A percentile compares a stretch with the other conserved stretches of the same genome.
phyloP scores from a whole-genome alignment of 2,329 filamentous ascomycete genomes.

The Macroventuria anomochaeta region DNA sequence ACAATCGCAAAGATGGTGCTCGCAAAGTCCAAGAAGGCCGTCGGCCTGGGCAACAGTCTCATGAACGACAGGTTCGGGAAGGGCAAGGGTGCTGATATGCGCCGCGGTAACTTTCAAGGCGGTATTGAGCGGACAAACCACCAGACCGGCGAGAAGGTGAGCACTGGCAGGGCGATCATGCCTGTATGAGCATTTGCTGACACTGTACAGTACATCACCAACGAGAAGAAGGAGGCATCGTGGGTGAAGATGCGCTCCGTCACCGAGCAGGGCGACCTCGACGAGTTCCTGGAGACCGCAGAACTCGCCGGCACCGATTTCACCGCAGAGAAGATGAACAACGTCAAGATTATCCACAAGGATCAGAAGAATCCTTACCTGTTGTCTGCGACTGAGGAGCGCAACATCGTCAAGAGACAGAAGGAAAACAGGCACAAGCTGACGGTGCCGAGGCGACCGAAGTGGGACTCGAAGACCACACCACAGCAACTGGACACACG shows the following conservation, averaged over 20 bases:
- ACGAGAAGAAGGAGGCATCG: slow-evolving; percentile 85
- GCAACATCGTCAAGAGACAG: slow-evolving; percentile 78
- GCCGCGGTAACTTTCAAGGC: slow-evolving; percentile 67
- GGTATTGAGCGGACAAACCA: slow-evolving; percentile 76
- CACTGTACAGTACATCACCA: slow-evolving; percentile 77
- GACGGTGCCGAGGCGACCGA: slow-evolving; percentile 86
- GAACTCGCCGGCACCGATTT: slow-evolving; percentile 98
- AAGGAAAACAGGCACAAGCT: slow-evolving; percentile 77
- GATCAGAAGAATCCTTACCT: slow-evolving; percentile 96
- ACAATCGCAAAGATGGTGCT: slow-evolving; percentile 65
- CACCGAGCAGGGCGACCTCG: slow-evolving; percentile 93
- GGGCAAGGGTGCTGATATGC: slow-evolving; percentile 83
- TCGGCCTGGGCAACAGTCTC: slow-evolving; percentile 93
- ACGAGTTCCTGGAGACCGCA: slow-evolving; percentile 95
- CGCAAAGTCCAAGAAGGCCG: slow-evolving; percentile 92
- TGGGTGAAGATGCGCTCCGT: slow-evolving; percentile 99
- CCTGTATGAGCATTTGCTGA: slow-evolving; percentile 28
- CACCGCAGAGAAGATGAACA: slow-evolving; percentile 98
- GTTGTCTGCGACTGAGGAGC: slow-evolving; percentile 83
- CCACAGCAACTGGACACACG: slow-evolving; percentile 77
- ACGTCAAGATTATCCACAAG: slow-evolving; percentile 96
- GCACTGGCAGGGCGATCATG: slow-evolving; percentile 14
- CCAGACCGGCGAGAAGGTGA: slow-evolving; percentile 76
- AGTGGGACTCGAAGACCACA: slow-evolving; percentile 87
- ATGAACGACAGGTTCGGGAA: slow-evolving; percentile 99